phyloP scores from a whole-genome alignment of 495 filamentous ascomycete genomes.

The Parathielavia appendiculata region DNA sequence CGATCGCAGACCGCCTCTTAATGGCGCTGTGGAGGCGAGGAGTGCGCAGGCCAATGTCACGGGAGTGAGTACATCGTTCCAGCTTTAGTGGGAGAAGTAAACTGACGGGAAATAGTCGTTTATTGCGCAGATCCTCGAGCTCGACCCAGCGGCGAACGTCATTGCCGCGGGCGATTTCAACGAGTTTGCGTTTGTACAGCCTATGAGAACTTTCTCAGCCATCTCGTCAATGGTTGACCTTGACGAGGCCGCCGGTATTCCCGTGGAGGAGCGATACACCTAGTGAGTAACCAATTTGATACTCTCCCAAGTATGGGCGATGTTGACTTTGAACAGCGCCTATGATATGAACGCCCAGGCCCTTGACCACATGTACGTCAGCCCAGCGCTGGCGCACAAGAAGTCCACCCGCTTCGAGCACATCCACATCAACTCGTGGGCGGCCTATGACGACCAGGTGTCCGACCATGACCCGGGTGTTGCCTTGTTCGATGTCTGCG shows the following conservation, averaged over 20 bases:
- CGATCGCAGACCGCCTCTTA: conserved; percentile 55
- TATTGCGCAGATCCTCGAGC: conserved; percentile 39
- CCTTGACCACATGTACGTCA: conserved; percentile 59
- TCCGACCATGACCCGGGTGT: conserved; percentile 60
- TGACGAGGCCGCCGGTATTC: conserved; percentile 45
- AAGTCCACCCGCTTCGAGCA: conserved; percentile 47
- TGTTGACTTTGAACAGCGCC: conserved; percentile 26
- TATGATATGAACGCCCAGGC: conserved; percentile 42
- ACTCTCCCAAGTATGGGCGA: not conserved
- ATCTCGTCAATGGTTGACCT: conserved; percentile 48
- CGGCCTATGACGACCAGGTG: conserved; percentile 36
- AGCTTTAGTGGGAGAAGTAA: not conserved
- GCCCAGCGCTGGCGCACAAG: conserved; percentile 29
- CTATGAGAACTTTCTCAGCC: conserved; percentile 41
- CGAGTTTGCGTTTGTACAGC: conserved; percentile 54
- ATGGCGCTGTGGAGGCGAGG: conserved; percentile 49
- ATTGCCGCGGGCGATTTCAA: conserved; percentile 57
- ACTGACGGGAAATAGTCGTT: conserved; percentile 26
- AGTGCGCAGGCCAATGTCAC: conserved; percentile 45
- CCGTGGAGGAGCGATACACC: conserved; percentile 52
- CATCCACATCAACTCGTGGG: conserved; percentile 60
- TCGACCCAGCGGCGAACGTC: conserved; percentile 41
- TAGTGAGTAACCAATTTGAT: conserved; percentile 31
- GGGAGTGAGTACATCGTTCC: conserved; percentile 36
- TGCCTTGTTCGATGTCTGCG: conserved; percentile 51